phyloP scores from a whole-genome alignment of 805 yeast species.

The Saccharomycopsis sp. region DNA sequence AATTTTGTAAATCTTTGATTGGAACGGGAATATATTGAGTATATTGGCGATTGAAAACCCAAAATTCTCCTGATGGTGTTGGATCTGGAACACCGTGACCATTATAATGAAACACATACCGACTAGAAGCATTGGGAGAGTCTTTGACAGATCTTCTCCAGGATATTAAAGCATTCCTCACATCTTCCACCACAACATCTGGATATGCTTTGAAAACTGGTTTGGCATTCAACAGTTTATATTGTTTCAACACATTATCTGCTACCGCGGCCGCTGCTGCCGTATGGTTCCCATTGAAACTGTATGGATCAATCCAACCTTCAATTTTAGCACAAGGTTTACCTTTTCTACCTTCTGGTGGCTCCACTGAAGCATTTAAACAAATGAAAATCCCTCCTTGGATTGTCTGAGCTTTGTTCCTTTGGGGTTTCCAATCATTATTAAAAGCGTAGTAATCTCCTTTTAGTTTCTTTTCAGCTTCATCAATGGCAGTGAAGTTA shows the following conservation, averaged over 20 bases:
- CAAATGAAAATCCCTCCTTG: slow-evolving; percentile 89
- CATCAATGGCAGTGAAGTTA: slow-evolving; percentile 68
- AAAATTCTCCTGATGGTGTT: slow-evolving; percentile 89
- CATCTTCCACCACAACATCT: slow-evolving; percentile 94
- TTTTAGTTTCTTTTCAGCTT: slow-evolving; percentile 37
- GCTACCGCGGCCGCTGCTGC: slow-evolving; percentile 90
- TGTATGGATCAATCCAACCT: slow-evolving; percentile 87
- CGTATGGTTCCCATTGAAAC: slow-evolving; percentile 65
- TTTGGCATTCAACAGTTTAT: slow-evolving; percentile 77
- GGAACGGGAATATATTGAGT: slow-evolving; percentile 97
- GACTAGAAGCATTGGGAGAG: slow-evolving; percentile 16
- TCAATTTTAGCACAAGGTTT: slow-evolving; percentile 88
- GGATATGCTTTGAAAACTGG: slow-evolving; percentile 84
- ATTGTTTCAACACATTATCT: slow-evolving; percentile 75
- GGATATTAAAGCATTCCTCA: slow-evolving; percentile 82
- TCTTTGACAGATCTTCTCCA: slow-evolving; percentile 86
- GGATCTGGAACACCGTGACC: slow-evolving; percentile 99
- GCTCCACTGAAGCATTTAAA: slow-evolving; percentile 89
- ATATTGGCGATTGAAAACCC: slow-evolving; percentile 96
- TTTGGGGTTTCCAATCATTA: slow-evolving; percentile 83
- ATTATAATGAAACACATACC: slow-evolving; percentile 88
- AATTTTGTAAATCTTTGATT: slow-evolving; percentile 86
- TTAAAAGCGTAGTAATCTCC: slow-evolving; percentile 55
- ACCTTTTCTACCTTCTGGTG: slow-evolving; percentile 80
- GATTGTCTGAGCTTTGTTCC: slow-evolving; percentile 85